A percentile compares a stretch with the other conserved stretches of the same genome.
Conservation (phyloP, 2,329 filamentous ascomycete species). For the Colletotrichum spinosum region DNA sequence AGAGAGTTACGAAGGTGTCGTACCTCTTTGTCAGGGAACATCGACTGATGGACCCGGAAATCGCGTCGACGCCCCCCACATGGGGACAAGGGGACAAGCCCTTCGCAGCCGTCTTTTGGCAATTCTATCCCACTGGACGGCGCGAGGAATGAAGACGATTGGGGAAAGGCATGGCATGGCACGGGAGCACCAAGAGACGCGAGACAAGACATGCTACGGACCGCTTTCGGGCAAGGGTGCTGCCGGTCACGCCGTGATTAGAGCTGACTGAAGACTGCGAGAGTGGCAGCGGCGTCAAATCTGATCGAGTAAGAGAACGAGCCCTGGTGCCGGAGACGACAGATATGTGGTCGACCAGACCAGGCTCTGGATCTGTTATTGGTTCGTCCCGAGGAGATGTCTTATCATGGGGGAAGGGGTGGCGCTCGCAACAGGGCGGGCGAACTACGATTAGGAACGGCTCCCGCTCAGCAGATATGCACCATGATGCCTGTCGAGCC, state of each 20-base stretch:
- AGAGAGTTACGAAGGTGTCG: background rate
- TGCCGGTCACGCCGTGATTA: conserved; percentile 35
- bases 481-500: conserved; percentile 9
- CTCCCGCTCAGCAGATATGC: conserved; percentile 20
- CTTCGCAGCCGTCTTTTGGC: conserved; percentile 11
- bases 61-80: conserved; percentile 29
- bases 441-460: conserved; percentile 14
- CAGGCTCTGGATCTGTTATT: conserved; percentile 8
- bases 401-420: conserved; percentile 26
- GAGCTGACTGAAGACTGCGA: conserved; percentile 12
- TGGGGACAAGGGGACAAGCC: conserved; percentile 12
- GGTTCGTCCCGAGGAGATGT: conserved; percentile 17
- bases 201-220: conserved; percentile 22
- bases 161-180: conserved; percentile 4
- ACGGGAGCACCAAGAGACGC: conserved; percentile 15
- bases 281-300: conserved; percentile 29
- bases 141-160: conserved; percentile 1
- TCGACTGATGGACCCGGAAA: conserved; percentile 30
- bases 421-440: conserved; percentile 9
- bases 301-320: conserved; percentile 34
- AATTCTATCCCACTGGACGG: conserved; percentile 1
- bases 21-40: conserved; percentile 1
- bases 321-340: conserved; percentile 12
- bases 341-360: background rate
- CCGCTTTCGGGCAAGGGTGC: conserved; percentile 24